phyloP scores from a whole-genome alignment of 768 basidiomycete species.

The Hygrophorus pudorinus region DNA sequence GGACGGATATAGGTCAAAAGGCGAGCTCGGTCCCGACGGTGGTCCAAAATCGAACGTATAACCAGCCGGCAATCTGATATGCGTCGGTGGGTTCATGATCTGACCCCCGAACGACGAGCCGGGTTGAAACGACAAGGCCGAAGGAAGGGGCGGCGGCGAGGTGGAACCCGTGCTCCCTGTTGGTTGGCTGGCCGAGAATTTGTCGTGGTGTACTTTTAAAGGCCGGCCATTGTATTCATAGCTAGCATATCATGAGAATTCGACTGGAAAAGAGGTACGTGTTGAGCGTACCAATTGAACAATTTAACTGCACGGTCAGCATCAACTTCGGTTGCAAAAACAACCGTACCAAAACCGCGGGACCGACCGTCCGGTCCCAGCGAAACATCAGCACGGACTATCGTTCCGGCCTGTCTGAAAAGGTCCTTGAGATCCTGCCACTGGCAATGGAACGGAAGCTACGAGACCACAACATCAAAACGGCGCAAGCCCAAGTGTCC shows the following conservation, averaged over 20 bases:
- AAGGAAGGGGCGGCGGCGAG: background rate
- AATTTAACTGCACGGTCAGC: conserved; percentile 76
- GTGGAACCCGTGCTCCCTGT: background rate
- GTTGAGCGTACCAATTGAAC: conserved; percentile 68
- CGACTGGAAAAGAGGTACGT: background rate
- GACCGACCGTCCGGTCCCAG: conserved; percentile 83
- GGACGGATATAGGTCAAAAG: conserved; percentile 1
- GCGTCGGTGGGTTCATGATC: background rate
- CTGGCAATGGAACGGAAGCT: conserved; percentile 90
- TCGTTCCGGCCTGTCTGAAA: conserved; percentile 83
- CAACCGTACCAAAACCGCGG: conserved; percentile 87
- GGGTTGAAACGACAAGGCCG: background rate
- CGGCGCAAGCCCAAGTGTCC: background rate
- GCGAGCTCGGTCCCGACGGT: background rate
- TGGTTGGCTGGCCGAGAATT: conserved; percentile 33
- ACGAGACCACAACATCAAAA: background rate
- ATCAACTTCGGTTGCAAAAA: conserved; percentile 75
- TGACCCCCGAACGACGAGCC: background rate
- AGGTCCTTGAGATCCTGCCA: conserved; percentile 99
- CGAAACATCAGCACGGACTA: conserved; percentile 85
- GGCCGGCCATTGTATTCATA: conserved; percentile 82
- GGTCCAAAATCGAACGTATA: conserved; percentile 3
- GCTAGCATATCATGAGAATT: conserved; percentile 26
- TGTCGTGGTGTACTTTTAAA: conserved; percentile 89
- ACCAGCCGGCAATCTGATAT: background rate